phyloP scores from a whole-genome alignment of 208 protist species.

The Leishmania aethiopica region DNA sequence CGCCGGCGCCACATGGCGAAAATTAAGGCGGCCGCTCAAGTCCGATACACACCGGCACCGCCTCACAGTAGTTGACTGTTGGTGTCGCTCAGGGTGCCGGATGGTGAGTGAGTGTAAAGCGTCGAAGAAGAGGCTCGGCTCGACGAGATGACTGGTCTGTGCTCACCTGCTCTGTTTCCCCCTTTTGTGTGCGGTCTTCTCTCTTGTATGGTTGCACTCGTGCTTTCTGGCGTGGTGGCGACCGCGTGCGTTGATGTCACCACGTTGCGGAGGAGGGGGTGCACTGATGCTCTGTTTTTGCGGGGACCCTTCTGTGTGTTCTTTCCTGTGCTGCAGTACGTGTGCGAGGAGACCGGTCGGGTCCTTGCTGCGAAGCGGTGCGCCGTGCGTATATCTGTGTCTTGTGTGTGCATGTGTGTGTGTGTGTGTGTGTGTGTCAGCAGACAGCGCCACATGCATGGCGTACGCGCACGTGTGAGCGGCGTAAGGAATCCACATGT shows the following conservation, averaged over 20 bases:
- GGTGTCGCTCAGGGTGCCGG: no score
- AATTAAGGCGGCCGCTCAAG: conserved; percentile 50
- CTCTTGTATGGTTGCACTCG: neutral
- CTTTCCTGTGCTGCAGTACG: neutral
- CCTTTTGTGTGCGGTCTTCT: neutral
- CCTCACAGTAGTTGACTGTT: neutral
- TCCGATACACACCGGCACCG: neutral
- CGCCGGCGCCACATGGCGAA: conserved; percentile 66
- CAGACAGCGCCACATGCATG: neutral
- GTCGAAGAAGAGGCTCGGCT: neutral
- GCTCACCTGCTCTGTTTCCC: neutral
- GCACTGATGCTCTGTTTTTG: neutral
- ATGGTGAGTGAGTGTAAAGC: neutral
- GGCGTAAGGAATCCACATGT: neutral
- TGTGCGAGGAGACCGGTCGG: neutral
- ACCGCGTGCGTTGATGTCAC: neutral
- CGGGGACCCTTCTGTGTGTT: neutral
- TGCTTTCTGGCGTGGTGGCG: neutral
- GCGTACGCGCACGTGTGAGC: neutral
- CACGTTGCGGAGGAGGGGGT: neutral
- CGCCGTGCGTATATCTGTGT: neutral
- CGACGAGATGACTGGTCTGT: neutral
- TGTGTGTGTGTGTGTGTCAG: conserved; percentile 4
- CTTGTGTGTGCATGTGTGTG: neutral
- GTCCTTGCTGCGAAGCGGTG: neutral